These are phyloP conservation scores for Saitozyma sp. DNA, from an alignment of 768 basidiomycete genomes.

Conservation along the genomic window DNA sequence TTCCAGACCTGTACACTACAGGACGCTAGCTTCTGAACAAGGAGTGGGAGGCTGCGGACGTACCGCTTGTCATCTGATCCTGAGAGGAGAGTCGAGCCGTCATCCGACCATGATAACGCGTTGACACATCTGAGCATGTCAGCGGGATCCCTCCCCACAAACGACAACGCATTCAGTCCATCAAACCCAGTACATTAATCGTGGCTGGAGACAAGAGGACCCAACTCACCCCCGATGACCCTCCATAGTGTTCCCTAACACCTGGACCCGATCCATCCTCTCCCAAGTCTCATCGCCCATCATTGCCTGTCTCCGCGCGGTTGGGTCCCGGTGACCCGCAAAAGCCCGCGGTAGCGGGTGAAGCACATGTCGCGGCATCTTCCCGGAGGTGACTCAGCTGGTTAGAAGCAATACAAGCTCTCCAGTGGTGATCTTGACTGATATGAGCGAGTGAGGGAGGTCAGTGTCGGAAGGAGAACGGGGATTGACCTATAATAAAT, in stretches of 20 bases:
- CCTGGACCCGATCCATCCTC: conserved; percentile 66
- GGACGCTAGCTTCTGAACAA: neutral
- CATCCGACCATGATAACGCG: conserved; percentile 52
- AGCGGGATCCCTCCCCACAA: conserved; percentile 4
- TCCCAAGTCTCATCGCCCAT: conserved; percentile 41
- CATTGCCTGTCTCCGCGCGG: conserved; percentile 1
- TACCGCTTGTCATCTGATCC: conserved; percentile 51
- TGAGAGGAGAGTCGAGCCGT: conserved; percentile 45
- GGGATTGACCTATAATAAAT: too few relatives aligned
- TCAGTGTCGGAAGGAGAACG: too few relatives aligned
- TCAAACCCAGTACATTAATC: neutral
- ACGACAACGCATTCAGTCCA: neutral
- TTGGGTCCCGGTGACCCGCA: conserved; percentile 15
- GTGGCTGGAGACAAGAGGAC: too few relatives aligned
- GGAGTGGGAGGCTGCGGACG: neutral
- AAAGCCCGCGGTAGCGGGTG: conserved; percentile 32
- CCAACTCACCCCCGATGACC: conserved; percentile 71
- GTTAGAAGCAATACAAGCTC: too few relatives aligned
- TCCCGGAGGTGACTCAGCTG: too few relatives aligned
- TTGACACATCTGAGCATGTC: conserved; percentile 49
- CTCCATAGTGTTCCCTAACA: conserved; percentile 63
- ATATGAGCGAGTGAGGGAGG: too few relatives aligned
- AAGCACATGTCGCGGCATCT: conserved; percentile 31
- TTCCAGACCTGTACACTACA: neutral
- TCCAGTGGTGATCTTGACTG: too few relatives aligned